Evolutionary conservation across 2,329 filamentous ascomycete species (phyloP).

Genomic region (Niveomyces coronatus): DNA sequence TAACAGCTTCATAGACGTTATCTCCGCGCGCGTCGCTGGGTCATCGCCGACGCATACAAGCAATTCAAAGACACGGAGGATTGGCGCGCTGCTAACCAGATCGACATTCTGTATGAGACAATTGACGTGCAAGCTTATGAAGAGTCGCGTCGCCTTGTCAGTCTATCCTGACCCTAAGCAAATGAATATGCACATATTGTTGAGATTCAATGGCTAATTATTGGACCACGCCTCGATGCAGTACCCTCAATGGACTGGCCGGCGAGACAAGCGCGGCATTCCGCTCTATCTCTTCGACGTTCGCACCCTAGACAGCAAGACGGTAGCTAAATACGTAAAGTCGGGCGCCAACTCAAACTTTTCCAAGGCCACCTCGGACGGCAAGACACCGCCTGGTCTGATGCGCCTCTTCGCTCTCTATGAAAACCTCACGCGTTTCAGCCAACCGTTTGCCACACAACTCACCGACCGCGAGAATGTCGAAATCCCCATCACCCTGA

Average conservation of each 20-base stretch:
- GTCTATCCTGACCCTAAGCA: conserved; percentile 16
- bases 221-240: no score
- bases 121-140: conserved; percentile 9
- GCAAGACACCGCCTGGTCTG: conserved; percentile 62
- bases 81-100: conserved; percentile 9
- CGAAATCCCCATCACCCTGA: conserved; percentile 80
- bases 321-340: conserved; percentile 69
- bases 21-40: conserved; percentile 7
- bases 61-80: conserved; percentile 9
- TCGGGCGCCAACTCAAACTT: conserved; percentile 43
- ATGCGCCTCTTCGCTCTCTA: conserved; percentile 86
- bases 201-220: no score
- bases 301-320: conserved; percentile 70
- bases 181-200: no score
- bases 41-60: conserved; percentile 2
- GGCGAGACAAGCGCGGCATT: conserved; percentile 81
- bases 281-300: conserved; percentile 90
- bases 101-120: conserved; percentile 9
- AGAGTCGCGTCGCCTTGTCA: conserved; percentile 61
- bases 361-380: conserved; percentile 52
- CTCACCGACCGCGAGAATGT: conserved; percentile 60
- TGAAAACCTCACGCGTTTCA: conserved; percentile 83
- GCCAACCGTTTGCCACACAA: conserved; percentile 73
- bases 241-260: conserved; percentile 94
- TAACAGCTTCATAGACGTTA: conserved; percentile 3